phyloP scores from a whole-genome alignment of 2,329 filamentous ascomycete species.

The Diaporthe vexans region DNA sequence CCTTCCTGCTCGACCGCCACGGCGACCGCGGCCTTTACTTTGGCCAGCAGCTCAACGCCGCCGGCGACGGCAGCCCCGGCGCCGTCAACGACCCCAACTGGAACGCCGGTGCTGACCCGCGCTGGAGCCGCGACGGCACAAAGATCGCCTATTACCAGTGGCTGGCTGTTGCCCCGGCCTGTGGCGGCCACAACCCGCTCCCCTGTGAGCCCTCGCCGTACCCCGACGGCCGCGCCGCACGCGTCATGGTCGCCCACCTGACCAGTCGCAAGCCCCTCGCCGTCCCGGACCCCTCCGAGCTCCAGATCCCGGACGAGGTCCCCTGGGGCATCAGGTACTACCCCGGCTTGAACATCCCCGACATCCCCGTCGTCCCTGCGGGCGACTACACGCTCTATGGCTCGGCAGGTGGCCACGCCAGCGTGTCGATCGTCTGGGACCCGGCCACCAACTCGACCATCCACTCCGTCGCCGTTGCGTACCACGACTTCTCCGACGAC shows the following conservation, averaged over 20 bases:
- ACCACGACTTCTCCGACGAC: slow-evolving; percentile 17
- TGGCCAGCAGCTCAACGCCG: slow-evolving; percentile 59
- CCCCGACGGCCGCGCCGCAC: slow-evolving; percentile 53
- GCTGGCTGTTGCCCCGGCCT: slow-evolving; percentile 55
- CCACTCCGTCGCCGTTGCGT: slow-evolving; percentile 10
- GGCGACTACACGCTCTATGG: slow-evolving; percentile 24
- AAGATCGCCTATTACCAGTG: slow-evolving; percentile 59
- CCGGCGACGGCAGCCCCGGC: slow-evolving; percentile 51
- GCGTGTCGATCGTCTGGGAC: slow-evolving; percentile 2
- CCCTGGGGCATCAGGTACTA: slow-evolving; percentile 49
- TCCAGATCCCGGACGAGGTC: slow-evolving; percentile 48
- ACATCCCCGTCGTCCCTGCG: background rate
- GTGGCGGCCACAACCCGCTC: slow-evolving; percentile 59
- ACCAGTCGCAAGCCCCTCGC: slow-evolving; percentile 49
- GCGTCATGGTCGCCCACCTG: slow-evolving; percentile 58
- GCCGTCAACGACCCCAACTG: slow-evolving; percentile 60
- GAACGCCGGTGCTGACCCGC: slow-evolving; percentile 62
- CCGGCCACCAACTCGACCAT: slow-evolving; percentile 13
- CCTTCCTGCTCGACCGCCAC: slow-evolving; percentile 57
- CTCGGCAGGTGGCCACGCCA: slow-evolving; percentile 10
- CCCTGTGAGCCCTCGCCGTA: slow-evolving; percentile 56
- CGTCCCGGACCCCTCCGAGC: slow-evolving; percentile 42
- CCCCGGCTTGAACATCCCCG: background rate
- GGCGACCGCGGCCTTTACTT: slow-evolving; percentile 61
- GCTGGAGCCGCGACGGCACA: slow-evolving; percentile 58